A percentile compares a stretch with the other conserved stretches of the same genome.
phyloP scores from a whole-genome alignment of 768 basidiomycete genomes.

The Fomitopsis serialis region DNA sequence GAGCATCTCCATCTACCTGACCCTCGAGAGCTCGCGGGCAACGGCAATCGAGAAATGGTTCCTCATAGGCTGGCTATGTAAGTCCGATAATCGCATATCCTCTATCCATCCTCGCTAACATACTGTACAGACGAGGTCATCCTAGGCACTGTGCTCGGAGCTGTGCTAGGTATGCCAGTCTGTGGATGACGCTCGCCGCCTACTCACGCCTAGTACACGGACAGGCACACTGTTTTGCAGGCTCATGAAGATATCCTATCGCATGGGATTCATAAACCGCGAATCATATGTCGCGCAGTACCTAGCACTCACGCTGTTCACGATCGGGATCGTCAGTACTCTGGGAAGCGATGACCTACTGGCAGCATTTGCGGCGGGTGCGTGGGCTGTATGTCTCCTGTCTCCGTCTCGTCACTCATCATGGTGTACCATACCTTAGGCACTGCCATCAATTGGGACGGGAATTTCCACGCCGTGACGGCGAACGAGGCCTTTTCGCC shows the following conservation, averaged over 20 bases:
- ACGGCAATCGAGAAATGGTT: slow-evolving; percentile 82
- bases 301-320: slow-evolving; percentile 66
- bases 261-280: slow-evolving; percentile 61
- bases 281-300: slow-evolving; percentile 89
- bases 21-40: slow-evolving; percentile 54
- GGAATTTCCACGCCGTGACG: slow-evolving; percentile 70
- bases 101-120: neutral
- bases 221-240: slow-evolving; percentile 63
- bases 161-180: slow-evolving; percentile 35
- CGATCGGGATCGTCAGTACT: slow-evolving; percentile 72
- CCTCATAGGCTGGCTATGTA: slow-evolving; percentile 78
- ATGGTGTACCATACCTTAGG: slow-evolving; percentile 38
- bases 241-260: slow-evolving; percentile 67
- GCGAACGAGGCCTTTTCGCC: slow-evolving; percentile 87
- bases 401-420: neutral
- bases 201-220: neutral
- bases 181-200: neutral
- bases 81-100: slow-evolving; percentile 20
- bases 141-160: slow-evolving; percentile 66
- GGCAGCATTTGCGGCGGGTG: slow-evolving; percentile 82
- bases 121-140: slow-evolving; percentile 65
- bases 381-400: slow-evolving; percentile 5
- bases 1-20: slow-evolving; percentile 80
- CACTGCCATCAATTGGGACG: slow-evolving; percentile 89
- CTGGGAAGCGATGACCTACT: slow-evolving; percentile 86